A percentile compares a stretch with the other conserved stretches of the same genome.
phyloP scores from a whole-genome alignment of 768 basidiomycete species.

The Hypsizygus marmoreus region DNA sequence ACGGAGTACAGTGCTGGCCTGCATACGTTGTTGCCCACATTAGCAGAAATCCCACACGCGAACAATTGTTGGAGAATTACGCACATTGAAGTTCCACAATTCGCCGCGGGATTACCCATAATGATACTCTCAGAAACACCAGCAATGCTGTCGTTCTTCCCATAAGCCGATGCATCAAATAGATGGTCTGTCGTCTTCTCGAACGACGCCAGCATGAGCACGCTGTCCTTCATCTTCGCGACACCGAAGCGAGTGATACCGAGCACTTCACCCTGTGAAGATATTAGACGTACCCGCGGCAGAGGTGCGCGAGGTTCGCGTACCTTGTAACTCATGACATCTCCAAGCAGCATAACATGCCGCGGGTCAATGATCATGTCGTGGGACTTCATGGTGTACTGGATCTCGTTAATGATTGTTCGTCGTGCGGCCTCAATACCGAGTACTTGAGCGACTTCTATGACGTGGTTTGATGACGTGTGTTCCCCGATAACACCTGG shows the following conservation, averaged over 20 bases:
- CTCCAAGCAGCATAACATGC: conserved; percentile 97
- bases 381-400: conserved; percentile 95
- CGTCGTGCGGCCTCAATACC: conserved; percentile 95
- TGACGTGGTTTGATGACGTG: conserved; percentile 96
- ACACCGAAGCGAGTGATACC: conserved; percentile 99
- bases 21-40: conserved; percentile 5
- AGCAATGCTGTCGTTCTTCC: conserved; percentile 92
- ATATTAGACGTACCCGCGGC: conserved; percentile 8
- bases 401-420: conserved; percentile 96
- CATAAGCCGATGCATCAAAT: conserved; percentile 95
- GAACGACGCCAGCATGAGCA: conserved; percentile 98
- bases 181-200: conserved; percentile 99
- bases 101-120: conserved; percentile 95
- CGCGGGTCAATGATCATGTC: conserved; percentile 99
- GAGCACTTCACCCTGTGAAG: conserved; percentile 84
- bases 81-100: conserved; percentile 93
- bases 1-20: conserved; percentile 54
- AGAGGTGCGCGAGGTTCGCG: conserved; percentile 1
- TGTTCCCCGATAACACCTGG: conserved; percentile 89
- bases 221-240: conserved; percentile 99
- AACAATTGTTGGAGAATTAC: conserved; percentile 19
- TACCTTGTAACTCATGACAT: conserved; percentile 98
- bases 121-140: conserved; percentile 99
- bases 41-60: conserved; percentile 3
- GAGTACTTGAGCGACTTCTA: conserved; percentile 92